Conservation (phyloP, 768 basidiomycete species). For the Suillus variegatus region DNA sequence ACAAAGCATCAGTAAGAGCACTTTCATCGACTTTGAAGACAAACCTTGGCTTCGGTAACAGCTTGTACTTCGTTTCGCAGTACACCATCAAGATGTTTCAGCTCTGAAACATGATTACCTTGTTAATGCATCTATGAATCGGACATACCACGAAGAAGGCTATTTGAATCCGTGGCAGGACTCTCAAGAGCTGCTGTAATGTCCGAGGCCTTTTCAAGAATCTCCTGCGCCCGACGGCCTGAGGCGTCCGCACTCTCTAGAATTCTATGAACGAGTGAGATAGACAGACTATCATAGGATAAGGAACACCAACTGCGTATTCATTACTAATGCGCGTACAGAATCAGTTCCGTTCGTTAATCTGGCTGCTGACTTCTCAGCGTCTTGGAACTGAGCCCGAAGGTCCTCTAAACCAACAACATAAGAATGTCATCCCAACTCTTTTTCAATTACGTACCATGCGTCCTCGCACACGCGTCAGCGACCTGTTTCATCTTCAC, state of each 20-base stretch:
- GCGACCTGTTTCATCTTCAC: slow-evolving; percentile 82
- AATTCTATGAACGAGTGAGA: slow-evolving; percentile 38
- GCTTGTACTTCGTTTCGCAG: slow-evolving; percentile 63
- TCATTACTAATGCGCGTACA: slow-evolving; percentile 51
- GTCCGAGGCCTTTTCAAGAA: slow-evolving; percentile 56
- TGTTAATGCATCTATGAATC: background rate
- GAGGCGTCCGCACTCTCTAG: slow-evolving; percentile 62
- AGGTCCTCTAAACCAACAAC: slow-evolving; percentile 53
- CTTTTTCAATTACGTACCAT: slow-evolving; percentile 48
- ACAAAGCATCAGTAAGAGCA: slow-evolving; percentile 26
- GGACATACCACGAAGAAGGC: slow-evolving; percentile 50
- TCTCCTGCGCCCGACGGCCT: slow-evolving; percentile 57
- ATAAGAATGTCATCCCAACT: slow-evolving; percentile 1
- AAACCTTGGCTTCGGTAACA: slow-evolving; percentile 58
- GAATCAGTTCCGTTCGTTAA: slow-evolving; percentile 61
- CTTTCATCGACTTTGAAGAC: background rate
- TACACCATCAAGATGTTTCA: slow-evolving; percentile 60
- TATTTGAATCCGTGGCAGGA: slow-evolving; percentile 51
- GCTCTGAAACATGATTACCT: slow-evolving; percentile 43
- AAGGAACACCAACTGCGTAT: slow-evolving; percentile 18
- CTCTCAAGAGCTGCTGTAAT: slow-evolving; percentile 54
- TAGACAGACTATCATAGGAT: background rate
- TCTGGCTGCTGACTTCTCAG: slow-evolving; percentile 52
- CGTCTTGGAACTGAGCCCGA: slow-evolving; percentile 49
- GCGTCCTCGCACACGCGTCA: slow-evolving; percentile 65